Evolutionary conservation across 352 stramenopile genomes (phyloP).

Genomic region (Globisporangium canariense): DNA sequence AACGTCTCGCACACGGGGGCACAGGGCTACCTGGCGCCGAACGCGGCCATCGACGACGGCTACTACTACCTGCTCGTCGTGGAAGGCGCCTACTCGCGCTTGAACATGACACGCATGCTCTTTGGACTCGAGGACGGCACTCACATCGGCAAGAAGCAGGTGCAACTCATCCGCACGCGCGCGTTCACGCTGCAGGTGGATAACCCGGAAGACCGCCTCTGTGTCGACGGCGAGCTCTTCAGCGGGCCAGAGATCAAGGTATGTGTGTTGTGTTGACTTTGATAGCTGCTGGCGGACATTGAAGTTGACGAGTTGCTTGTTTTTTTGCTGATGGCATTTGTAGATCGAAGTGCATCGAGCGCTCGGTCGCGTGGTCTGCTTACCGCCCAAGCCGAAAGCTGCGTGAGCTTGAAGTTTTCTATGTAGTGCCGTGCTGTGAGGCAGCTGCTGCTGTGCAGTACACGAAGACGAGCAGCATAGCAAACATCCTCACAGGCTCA

Average conservation of each 20-base stretch:
- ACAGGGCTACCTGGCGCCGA: slow-evolving; percentile 43
- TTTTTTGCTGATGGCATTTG: neutral
- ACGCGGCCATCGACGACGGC: slow-evolving; percentile 44
- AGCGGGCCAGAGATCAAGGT: slow-evolving; percentile 42
- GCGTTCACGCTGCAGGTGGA: slow-evolving; percentile 43
- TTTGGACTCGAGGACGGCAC: slow-evolving; percentile 50
- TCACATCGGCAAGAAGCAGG: slow-evolving; percentile 35
- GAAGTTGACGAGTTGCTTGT: neutral
- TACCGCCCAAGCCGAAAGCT: slow-evolving; percentile 16
- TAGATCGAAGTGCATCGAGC: slow-evolving; percentile 38
- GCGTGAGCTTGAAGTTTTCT: neutral
- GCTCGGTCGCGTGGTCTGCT: slow-evolving; percentile 37
- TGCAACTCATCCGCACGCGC: slow-evolving; percentile 58
- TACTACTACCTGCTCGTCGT: slow-evolving; percentile 66
- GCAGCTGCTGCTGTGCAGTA: neutral
- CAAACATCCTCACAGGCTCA: neutral
- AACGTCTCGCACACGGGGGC: slow-evolving; percentile 50
- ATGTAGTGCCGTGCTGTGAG: neutral
- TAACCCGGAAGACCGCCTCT: slow-evolving; percentile 40
- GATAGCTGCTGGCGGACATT: neutral
- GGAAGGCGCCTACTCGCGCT: slow-evolving; percentile 32
- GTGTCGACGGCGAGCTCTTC: slow-evolving; percentile 63
- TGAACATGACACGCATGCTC: slow-evolving; percentile 41
- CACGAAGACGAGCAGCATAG: neutral
- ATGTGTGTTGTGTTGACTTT: neutral